phyloP scores from a whole-genome alignment of 2,329 filamentous ascomycete genomes.

The Aureobasidium leucospermi region DNA sequence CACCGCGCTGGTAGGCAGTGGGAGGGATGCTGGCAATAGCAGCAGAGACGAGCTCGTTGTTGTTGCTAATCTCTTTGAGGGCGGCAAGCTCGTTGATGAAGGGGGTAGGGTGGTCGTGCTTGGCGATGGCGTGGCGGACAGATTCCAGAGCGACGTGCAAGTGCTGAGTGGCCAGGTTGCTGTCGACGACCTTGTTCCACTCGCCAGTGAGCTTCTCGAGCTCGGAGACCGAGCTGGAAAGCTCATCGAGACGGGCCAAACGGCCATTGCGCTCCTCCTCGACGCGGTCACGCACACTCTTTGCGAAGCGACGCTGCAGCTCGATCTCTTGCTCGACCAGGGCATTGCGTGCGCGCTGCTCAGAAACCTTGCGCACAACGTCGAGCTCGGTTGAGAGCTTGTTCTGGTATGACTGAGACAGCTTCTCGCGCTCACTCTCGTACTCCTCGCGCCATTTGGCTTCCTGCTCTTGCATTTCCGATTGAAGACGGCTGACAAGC shows the following conservation, averaged over 20 bases:
- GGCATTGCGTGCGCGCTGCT: constrained; percentile 75
- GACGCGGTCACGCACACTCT: constrained; percentile 70
- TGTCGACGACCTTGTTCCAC: constrained; percentile 86
- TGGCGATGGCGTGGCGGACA: constrained; percentile 75
- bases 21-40: constrained; percentile 97
- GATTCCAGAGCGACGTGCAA: constrained; percentile 93
- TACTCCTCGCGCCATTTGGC: constrained; percentile 80
- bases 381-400: constrained; percentile 73
- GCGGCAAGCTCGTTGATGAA: constrained; percentile 92
- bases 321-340: constrained; percentile 85
- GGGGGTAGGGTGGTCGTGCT: constrained; percentile 62
- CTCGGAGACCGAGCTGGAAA: constrained; percentile 69
- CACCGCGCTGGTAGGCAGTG: constrained; percentile 82
- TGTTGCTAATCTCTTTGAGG: constrained; percentile 80
- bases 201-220: constrained; percentile 80
- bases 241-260: constrained; percentile 74
- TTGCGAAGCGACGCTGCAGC: constrained; percentile 76
- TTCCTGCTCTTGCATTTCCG: constrained; percentile 74
- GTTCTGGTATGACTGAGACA: constrained; percentile 70
- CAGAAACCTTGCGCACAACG: constrained; percentile 69
- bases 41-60: constrained; percentile 71
- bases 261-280: constrained; percentile 83
- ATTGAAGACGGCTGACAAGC: constrained; percentile 80
- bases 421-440: constrained; percentile 73
- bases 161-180: constrained; percentile 89